phyloP scores from a whole-genome alignment of 306 rosid species.

The Rosa multiflora region DNA sequence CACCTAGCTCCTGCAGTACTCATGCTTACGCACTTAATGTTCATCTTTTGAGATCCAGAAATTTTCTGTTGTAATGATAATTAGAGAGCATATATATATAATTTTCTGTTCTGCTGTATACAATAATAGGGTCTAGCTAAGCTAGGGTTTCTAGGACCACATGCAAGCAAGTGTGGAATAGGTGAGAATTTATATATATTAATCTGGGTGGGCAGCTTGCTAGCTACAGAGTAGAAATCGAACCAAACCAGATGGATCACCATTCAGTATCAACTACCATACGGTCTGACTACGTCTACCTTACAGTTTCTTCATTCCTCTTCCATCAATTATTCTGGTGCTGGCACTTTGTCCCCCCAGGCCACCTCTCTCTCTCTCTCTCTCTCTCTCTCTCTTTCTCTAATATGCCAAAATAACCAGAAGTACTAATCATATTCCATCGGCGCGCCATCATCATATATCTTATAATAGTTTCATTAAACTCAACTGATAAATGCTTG shows the following conservation, averaged over 20 bases:
- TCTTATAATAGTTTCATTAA: neutral
- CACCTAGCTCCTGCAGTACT: neutral
- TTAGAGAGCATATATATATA: neutral
- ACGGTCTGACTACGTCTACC: constrained; percentile 7
- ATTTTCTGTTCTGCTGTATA: neutral
- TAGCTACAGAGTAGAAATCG: neutral
- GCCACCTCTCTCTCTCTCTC: neutral
- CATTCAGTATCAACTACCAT: constrained; percentile 1
- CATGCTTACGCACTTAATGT: neutral
- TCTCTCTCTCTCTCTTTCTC: neutral
- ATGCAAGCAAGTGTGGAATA: constrained; percentile 7
- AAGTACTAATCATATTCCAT: neutral
- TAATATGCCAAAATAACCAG: neutral
- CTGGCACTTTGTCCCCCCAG: constrained; percentile 24
- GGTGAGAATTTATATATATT: neutral
- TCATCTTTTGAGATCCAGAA: neutral
- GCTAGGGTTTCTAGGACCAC: constrained; percentile 24
- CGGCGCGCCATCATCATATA: neutral
- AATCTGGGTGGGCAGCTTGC: neutral
- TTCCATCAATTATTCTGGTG: constrained; percentile 21
- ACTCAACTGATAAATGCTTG: neutral
- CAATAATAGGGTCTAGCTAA: neutral
- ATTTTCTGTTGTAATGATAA: neutral
- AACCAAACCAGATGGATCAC: constrained; percentile 7
- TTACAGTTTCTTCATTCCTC: constrained; percentile 8